Percentiles rank a stretch among this genome's conserved stretches.
phyloP scores from a whole-genome alignment of 1,139 yeast genomes.

The Kodamaea plutei region DNA sequence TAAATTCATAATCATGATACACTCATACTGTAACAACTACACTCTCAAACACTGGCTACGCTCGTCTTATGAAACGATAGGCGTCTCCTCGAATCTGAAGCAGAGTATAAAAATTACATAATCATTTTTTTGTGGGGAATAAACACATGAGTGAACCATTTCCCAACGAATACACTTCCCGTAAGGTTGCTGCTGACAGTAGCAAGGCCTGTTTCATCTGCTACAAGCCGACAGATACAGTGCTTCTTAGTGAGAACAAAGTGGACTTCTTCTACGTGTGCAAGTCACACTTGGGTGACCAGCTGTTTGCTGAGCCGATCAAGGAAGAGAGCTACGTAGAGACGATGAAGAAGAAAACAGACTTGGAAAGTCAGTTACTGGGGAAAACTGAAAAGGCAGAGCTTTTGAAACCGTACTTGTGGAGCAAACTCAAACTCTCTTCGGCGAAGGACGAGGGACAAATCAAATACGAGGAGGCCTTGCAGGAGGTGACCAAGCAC shows the following conservation, averaged over 20 bases:
- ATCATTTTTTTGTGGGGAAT: no score
- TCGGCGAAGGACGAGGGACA: constrained; percentile 14
- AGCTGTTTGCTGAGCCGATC: constrained; percentile 55
- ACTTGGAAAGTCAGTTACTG: constrained; percentile 39
- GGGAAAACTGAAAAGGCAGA: constrained; percentile 25
- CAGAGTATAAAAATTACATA: no score
- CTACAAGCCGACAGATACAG: constrained; percentile 60
- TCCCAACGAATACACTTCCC: constrained; percentile 48
- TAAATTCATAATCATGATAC: no score
- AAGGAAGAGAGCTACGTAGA: constrained; percentile 44
- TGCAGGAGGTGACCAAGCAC: constrained; percentile 14
- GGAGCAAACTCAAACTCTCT: constrained; percentile 22
- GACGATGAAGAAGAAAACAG: constrained; percentile 35
- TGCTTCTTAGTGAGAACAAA: constrained; percentile 49
- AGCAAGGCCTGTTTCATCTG: constrained; percentile 63
- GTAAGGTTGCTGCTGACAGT: constrained; percentile 56
- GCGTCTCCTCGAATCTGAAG: no score
- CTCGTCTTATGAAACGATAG: no score
- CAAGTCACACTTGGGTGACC: constrained; percentile 57
- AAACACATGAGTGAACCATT: constrained; percentile 37
- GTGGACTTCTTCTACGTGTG: constrained; percentile 71
- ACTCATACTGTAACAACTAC: no score
- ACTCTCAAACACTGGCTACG: no score
- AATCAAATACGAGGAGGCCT: constrained; percentile 18
- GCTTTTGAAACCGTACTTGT: constrained; percentile 29